Evolutionary conservation across 2,329 filamentous ascomycete species (phyloP).

Genomic region (Pseudogymnoascus sp.): DNA sequence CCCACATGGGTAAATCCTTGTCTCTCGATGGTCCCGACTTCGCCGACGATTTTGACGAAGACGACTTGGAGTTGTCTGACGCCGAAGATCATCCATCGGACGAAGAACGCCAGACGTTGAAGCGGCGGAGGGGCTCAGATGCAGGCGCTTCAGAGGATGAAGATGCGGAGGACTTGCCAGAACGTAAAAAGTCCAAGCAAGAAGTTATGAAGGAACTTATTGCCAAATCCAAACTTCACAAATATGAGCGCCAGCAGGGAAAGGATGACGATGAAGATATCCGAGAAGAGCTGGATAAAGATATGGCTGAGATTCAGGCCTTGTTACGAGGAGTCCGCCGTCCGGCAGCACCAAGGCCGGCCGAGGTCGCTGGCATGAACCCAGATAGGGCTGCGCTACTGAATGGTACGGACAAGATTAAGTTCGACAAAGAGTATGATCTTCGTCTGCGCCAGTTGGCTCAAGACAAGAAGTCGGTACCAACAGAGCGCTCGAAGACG

Average conservation of each 20-base stretch:
- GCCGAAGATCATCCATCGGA: constrained; percentile 50
- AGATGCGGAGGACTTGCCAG: constrained; percentile 51
- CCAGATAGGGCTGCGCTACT: constrained; percentile 54
- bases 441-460: constrained; percentile 71
- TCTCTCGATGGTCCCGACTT: constrained; percentile 47
- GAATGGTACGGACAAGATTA: constrained; percentile 51
- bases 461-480: constrained; percentile 75
- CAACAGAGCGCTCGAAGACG: constrained; percentile 82
- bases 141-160: constrained; percentile 41
- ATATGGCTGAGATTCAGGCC: constrained; percentile 65
- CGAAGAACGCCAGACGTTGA: constrained; percentile 45
- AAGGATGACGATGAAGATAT: constrained; percentile 93
- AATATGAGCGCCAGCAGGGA: constrained; percentile 83
- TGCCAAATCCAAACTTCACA: constrained; percentile 91
- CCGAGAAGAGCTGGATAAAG: constrained; percentile 74
- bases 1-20: constrained; percentile 73
- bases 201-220: constrained; percentile 98
- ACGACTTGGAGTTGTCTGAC: constrained; percentile 52
- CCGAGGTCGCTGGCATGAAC: constrained; percentile 42
- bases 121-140: constrained; percentile 44
- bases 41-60: constrained; percentile 71
- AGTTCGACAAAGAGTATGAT: constrained; percentile 83
- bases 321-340: constrained; percentile 54
- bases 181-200: constrained; percentile 87
- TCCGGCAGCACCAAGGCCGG: constrained; percentile 31